A percentile compares a stretch with the other conserved stretches of the same genome.
phyloP scores from a whole-genome alignment of 257 asterid species.

The Solanum ahanhuiri region DNA sequence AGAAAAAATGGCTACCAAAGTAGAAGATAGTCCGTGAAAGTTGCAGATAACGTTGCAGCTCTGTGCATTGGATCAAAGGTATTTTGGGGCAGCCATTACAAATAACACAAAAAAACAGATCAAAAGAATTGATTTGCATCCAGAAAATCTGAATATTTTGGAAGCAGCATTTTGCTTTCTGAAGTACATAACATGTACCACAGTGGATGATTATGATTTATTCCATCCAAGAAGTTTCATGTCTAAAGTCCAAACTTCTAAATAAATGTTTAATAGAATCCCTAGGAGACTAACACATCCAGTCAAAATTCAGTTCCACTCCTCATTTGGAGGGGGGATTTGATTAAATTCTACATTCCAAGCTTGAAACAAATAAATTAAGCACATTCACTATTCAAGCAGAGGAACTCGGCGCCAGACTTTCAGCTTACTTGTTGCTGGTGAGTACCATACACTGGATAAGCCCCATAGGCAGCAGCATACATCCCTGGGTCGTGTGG shows the following conservation, averaged over 20 bases:
- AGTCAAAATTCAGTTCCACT: constrained; percentile 75
- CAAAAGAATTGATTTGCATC: neutral
- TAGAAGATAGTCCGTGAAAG: neutral
- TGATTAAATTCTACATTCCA: constrained; percentile 23
- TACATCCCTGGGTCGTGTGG: constrained; percentile 79
- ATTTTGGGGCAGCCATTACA: neutral
- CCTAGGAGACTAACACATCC: constrained; percentile 33
- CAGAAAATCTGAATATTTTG: neutral
- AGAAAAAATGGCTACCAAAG: neutral
- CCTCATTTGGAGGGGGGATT: constrained; percentile 26
- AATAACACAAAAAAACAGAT: neutral
- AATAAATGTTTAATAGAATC: constrained; percentile 31
- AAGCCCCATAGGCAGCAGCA: constrained; percentile 69
- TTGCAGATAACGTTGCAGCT: neutral
- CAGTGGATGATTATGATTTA: constrained; percentile 27
- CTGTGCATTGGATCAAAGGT: neutral
- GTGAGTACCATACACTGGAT: constrained; percentile 73
- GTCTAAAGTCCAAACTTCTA: constrained; percentile 36
- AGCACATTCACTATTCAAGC: constrained; percentile 6
- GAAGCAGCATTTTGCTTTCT: neutral
- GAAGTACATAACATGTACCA: constrained; percentile 1
- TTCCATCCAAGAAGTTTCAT: constrained; percentile 44
- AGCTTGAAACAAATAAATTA: constrained; percentile 14
- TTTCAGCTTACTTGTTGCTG: constrained; percentile 88
- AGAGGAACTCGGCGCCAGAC: neutral